Conservation (phyloP, 1,284 basidiomycete species). For the Lentinus polychrous region DNA sequence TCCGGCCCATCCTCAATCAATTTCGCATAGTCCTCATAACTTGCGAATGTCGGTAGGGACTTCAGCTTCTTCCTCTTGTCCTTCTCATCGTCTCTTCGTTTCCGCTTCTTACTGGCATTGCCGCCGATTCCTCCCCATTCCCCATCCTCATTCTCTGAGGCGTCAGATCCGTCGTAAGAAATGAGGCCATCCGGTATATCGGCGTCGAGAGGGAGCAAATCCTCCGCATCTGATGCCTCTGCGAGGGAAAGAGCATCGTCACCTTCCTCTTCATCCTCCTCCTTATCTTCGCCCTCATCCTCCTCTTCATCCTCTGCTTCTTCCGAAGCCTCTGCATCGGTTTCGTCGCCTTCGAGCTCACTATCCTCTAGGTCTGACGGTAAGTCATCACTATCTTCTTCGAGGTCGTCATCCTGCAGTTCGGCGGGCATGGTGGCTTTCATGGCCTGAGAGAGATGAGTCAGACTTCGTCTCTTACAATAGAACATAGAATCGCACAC, state of each 20-base stretch:
- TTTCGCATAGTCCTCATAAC: constrained; percentile 92
- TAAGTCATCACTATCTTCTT: constrained; percentile 31
- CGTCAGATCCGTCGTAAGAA: constrained; percentile 46
- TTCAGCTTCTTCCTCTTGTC: constrained; percentile 60
- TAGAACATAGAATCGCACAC: constrained; percentile 13
- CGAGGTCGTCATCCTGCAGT: constrained; percentile 33
- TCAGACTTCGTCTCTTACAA: neutral
- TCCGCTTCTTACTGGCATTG: constrained; percentile 45
- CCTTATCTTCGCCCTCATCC: constrained; percentile 26
- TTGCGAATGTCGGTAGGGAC: constrained; percentile 82
- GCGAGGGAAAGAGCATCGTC: constrained; percentile 45
- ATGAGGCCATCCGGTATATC: constrained; percentile 50
- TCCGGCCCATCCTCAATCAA: constrained; percentile 84
- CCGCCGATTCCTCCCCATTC: constrained; percentile 55
- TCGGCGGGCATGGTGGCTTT: constrained; percentile 69
- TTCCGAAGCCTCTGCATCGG: constrained; percentile 22
- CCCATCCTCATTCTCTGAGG: constrained; percentile 27
- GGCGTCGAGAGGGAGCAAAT: constrained; percentile 53
- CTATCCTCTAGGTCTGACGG: constrained; percentile 28
- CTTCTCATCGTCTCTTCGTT: constrained; percentile 35
- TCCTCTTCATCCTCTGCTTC: constrained; percentile 28
- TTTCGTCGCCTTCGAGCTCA: constrained; percentile 11
- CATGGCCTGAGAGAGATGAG: constrained; percentile 59
- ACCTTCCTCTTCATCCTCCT: constrained; percentile 27
- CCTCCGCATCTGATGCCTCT: constrained; percentile 64